Conservation (phyloP, 2,329 filamentous ascomycete species). For the Colletotrichum magnum region DNA sequence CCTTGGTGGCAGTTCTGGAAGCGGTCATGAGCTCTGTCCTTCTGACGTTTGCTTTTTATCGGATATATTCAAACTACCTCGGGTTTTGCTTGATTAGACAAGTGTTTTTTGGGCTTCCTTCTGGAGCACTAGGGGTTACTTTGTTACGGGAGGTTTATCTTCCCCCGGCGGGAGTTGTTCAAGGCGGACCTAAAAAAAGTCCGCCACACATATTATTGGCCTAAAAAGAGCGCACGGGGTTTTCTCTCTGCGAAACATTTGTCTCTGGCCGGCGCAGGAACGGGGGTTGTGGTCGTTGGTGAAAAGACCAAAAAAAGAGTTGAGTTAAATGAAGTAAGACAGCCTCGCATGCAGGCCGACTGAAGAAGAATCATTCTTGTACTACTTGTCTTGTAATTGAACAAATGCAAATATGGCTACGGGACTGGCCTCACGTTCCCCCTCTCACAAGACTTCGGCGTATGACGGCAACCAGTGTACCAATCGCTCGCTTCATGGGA, state of each 20-base stretch:
- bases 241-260: too few relatives aligned
- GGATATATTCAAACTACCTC: background rate
- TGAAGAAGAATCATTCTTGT: slow-evolving; percentile 57
- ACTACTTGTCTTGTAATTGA: slow-evolving; percentile 56
- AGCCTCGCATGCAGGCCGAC: slow-evolving; percentile 26
- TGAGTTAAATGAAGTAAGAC: too few relatives aligned
- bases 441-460: too few relatives aligned
- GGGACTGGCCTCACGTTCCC: slow-evolving; percentile 5
- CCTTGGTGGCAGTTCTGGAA: slow-evolving; percentile 75
- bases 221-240: too few relatives aligned
- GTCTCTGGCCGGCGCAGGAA: too few relatives aligned
- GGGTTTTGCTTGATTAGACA: slow-evolving; percentile 12
- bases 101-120: background rate
- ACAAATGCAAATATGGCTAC: slow-evolving; percentile 32
- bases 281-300: too few relatives aligned
- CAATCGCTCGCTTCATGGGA: too few relatives aligned
- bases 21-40: slow-evolving; percentile 48
- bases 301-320: too few relatives aligned
- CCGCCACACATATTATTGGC: too few relatives aligned
- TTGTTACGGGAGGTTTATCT: background rate
- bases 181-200: background rate
- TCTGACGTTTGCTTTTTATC: too few relatives aligned
- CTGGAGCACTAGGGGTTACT: slow-evolving; percentile 9
- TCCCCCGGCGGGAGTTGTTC: background rate
- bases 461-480: too few relatives aligned